Conservation (phyloP, 177 flowering plant species). For the Vitis hybrid region DNA sequence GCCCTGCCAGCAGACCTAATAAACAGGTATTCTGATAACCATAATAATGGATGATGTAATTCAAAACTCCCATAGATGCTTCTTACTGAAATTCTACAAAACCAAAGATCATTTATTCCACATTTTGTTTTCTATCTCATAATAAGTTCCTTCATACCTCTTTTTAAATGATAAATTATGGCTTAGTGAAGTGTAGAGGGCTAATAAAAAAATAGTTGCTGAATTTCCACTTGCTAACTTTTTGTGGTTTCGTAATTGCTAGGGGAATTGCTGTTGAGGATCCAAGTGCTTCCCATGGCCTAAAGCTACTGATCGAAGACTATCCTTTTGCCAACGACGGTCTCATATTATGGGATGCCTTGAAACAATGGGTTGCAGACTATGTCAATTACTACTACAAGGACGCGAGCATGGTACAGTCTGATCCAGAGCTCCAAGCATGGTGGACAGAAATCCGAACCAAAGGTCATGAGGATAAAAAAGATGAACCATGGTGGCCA, state of each 20-base stretch:
- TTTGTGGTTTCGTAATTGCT: background rate
- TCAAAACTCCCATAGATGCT: too few species aligned
- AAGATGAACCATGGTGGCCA: constrained; percentile 86
- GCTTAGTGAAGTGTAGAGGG: too few species aligned
- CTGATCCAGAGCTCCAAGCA: constrained; percentile 66
- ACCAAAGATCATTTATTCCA: too few species aligned
- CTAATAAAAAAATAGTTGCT: too few species aligned
- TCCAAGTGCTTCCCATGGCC: constrained; percentile 57
- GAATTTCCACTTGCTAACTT: too few species aligned
- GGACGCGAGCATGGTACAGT: constrained; percentile 20
- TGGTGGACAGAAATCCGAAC: constrained; percentile 75
- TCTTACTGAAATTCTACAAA: too few species aligned
- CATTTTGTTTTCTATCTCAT: too few species aligned
- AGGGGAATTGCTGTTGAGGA: constrained; percentile 84
- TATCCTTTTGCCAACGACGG: constrained; percentile 79
- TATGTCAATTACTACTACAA: constrained; percentile 63
- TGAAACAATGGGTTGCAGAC: constrained; percentile 61
- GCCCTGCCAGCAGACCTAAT: constrained; percentile 73
- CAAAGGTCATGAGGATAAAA: constrained; percentile 73
- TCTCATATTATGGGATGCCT: constrained; percentile 53
- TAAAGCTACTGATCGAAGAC: constrained; percentile 61
- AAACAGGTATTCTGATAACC: constrained; percentile 36
- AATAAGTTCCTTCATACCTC: too few species aligned
- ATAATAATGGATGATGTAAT: background rate
- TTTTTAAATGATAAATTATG: too few species aligned